Conservation (phyloP, 495 filamentous ascomycete genomes). For the Letharia columbiana region DNA sequence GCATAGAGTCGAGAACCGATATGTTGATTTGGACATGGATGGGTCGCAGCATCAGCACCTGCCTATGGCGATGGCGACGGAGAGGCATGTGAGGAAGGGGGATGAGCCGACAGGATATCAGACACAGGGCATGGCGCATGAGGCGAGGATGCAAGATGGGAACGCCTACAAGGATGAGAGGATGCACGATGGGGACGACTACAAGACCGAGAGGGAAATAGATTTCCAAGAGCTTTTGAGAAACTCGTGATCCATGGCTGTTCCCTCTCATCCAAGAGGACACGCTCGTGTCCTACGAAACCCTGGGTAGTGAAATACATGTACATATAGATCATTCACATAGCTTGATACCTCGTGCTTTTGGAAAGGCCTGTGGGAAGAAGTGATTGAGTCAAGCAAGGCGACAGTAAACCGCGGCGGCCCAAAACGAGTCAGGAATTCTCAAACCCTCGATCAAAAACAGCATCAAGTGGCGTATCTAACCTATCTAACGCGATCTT, state of each 20-base stretch:
- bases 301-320: too few relatives aligned
- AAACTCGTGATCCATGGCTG: background rate
- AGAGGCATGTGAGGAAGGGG: constrained; percentile 21
- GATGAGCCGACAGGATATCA: constrained; percentile 24
- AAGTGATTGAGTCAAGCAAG: too few relatives aligned
- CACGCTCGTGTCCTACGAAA: too few relatives aligned
- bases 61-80: constrained; percentile 22
- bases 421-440: too few relatives aligned
- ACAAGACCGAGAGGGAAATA: background rate
- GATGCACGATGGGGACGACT: background rate
- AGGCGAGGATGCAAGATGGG: background rate
- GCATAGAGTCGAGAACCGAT: constrained; percentile 4
- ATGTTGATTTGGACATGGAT: constrained; percentile 12
- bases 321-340: too few relatives aligned
- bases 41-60: constrained; percentile 11
- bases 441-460: too few relatives aligned
- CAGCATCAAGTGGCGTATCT: too few relatives aligned
- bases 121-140: background rate
- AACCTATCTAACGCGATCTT: too few relatives aligned
- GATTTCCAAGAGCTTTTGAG: background rate
- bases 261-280: too few relatives aligned
- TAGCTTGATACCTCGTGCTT: too few relatives aligned
- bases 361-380: too few relatives aligned
- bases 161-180: background rate
- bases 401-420: too few relatives aligned